Conservation (phyloP, 805 yeast species). For the Candida methanosorbosa region DNA sequence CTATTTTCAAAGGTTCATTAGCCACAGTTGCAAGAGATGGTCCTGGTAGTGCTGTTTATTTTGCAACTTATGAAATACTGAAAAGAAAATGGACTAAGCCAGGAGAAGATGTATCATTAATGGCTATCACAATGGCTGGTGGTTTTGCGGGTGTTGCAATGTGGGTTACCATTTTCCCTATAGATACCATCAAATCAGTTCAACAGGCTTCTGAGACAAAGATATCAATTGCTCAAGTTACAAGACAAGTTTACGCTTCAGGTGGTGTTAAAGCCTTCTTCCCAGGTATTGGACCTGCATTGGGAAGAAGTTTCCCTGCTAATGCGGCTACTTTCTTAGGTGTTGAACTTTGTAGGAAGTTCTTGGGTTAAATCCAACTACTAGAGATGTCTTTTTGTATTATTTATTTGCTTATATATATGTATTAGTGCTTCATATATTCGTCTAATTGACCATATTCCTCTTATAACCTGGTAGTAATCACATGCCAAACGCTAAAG, state of each 20-base stretch:
- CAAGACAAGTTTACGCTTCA: conserved; percentile 56
- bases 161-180: conserved; percentile 96
- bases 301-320: conserved; percentile 93
- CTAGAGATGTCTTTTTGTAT: too few relatives aligned
- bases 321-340: conserved; percentile 99
- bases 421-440: too few relatives aligned
- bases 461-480: too few relatives aligned
- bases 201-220: conserved; percentile 57
- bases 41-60: conserved; percentile 93
- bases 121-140: conserved; percentile 82
- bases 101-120: conserved; percentile 49
- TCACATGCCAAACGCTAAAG: too few relatives aligned
- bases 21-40: conserved; percentile 96
- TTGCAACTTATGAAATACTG: conserved; percentile 85
- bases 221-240: conserved; percentile 53
- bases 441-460: too few relatives aligned
- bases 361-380: background rate
- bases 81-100: conserved; percentile 50
- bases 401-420: too few relatives aligned
- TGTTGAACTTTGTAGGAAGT: conserved; percentile 62
- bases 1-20: conserved; percentile 82
- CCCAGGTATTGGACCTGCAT: conserved; percentile 97
- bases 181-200: conserved; percentile 86
- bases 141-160: conserved; percentile 94
- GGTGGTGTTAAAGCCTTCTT: conserved; percentile 89